Conservation (phyloP, 2,329 filamentous ascomycete genomes). For the Penicillium sp. region DNA sequence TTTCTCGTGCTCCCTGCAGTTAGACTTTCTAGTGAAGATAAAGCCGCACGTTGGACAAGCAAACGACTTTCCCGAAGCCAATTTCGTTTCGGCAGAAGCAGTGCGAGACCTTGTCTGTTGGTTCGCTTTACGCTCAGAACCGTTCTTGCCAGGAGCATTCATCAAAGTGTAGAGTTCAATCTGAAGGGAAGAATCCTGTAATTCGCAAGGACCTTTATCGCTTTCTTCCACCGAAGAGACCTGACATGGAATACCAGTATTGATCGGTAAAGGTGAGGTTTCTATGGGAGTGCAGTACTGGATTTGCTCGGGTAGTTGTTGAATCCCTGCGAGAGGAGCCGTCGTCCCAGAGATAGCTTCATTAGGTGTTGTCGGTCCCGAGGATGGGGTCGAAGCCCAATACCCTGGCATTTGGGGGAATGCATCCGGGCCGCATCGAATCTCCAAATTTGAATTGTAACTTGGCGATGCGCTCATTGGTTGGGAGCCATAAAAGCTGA, state of each 20-base stretch:
- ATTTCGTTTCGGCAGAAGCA: conserved; percentile 11
- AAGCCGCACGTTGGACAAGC: conserved; percentile 77
- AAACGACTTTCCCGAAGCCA: conserved; percentile 53
- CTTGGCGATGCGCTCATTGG: conserved; percentile 28
- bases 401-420: conserved; percentile 20
- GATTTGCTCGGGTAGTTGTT: conserved; percentile 8
- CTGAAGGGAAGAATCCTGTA: neutral
- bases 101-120: neutral
- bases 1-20: conserved; percentile 84
- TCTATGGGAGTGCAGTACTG: neutral
- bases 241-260: neutral
- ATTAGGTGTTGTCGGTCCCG: conserved; percentile 23
- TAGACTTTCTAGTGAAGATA: conserved; percentile 81
- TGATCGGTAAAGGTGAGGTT: neutral
- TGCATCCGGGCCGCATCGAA: conserved; percentile 12
- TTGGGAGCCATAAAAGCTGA: conserved; percentile 30
- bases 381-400: conserved; percentile 33
- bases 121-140: neutral
- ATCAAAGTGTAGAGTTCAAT: neutral
- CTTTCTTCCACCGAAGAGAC: neutral
- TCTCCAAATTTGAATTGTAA: conserved; percentile 28
- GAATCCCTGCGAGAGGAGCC: conserved; percentile 12
- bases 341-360: conserved; percentile 10
- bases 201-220: neutral
- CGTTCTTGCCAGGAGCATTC: neutral